Percentiles rank a stretch among this genome's conserved stretches.
These are phyloP conservation scores for Amanita muscaria DNA, from an alignment of 768 basidiomycete genomes.

Conservation along the genomic window DNA sequence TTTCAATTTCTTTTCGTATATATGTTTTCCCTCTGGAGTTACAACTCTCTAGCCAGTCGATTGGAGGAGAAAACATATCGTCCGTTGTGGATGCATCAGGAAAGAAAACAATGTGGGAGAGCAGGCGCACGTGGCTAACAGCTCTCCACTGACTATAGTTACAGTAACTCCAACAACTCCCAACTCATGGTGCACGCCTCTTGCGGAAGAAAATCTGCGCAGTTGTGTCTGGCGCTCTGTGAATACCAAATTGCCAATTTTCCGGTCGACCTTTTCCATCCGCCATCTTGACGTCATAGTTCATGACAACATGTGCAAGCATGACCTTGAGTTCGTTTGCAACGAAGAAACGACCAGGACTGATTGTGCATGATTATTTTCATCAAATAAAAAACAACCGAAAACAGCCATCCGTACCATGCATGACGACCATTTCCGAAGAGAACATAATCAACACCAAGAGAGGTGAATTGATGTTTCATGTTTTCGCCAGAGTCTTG, in stretches of 20 bases:
- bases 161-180: too few species aligned
- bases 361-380: neutral
- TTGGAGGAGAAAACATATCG: too few species aligned
- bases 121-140: too few species aligned
- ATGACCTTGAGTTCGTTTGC: slow-evolving; percentile 26
- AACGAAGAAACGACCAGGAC: slow-evolving; percentile 28
- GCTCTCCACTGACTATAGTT: too few species aligned
- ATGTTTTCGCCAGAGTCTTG: slow-evolving; percentile 17
- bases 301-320: slow-evolving; percentile 22
- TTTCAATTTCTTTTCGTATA: too few species aligned
- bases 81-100: too few species aligned
- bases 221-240: slow-evolving; percentile 19
- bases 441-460: slow-evolving; percentile 19
- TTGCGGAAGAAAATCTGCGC: slow-evolving; percentile 29
- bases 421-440: slow-evolving; percentile 24
- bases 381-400: neutral
- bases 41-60: too few species aligned
- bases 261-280: slow-evolving; percentile 12
- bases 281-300: slow-evolving; percentile 27
- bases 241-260: slow-evolving; percentile 8
- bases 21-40: too few species aligned
- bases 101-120: too few species aligned
- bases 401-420: slow-evolving; percentile 6
- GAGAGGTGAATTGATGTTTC: slow-evolving; percentile 24
- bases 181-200: too few species aligned